These are phyloP conservation scores for Pelargonium myrrhifolium DNA, from an alignment of 441 rosid species.

Conservation along the genomic window DNA sequence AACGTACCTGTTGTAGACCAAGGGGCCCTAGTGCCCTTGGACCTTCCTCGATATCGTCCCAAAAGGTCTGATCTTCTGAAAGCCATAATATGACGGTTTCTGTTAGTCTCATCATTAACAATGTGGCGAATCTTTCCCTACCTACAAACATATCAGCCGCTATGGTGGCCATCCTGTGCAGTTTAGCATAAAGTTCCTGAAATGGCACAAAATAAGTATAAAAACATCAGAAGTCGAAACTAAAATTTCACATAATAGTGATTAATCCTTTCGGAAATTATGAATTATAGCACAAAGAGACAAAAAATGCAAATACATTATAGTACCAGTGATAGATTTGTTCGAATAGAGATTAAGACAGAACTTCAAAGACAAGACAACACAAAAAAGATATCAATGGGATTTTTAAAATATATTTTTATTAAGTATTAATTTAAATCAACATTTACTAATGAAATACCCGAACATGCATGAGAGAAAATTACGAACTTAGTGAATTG, in stretches of 20 bases:
- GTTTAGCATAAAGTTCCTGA: constrained; percentile 82
- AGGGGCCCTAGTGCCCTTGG: constrained; percentile 85
- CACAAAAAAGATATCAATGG: too few species aligned
- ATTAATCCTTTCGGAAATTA: not conserved
- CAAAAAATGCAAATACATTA: not conserved
- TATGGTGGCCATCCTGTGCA: constrained; percentile 70
- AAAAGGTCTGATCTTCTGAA: constrained; percentile 87
- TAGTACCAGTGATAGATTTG: not conserved
- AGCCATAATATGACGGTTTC: constrained; percentile 96
- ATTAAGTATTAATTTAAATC: not conserved
- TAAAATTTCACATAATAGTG: too few species aligned
- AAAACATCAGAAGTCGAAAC: not conserved
- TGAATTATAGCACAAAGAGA: not conserved
- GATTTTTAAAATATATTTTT: not conserved
- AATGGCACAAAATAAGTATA: constrained; percentile 14
- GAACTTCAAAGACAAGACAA: not conserved
- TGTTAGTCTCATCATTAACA: constrained; percentile 85
- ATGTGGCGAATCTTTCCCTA: constrained; percentile 86
- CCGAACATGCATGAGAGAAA: not conserved
- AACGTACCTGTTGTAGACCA: constrained; percentile 75
- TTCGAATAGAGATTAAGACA: not conserved
- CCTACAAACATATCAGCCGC: constrained; percentile 98
- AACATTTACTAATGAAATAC: not conserved
- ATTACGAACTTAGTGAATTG: not conserved
- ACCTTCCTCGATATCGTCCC: constrained; percentile 98